Base-by-base conservation (phyloP, 1,284 basidiomycete species). In the Agroathelia rolfsii region DNA sequence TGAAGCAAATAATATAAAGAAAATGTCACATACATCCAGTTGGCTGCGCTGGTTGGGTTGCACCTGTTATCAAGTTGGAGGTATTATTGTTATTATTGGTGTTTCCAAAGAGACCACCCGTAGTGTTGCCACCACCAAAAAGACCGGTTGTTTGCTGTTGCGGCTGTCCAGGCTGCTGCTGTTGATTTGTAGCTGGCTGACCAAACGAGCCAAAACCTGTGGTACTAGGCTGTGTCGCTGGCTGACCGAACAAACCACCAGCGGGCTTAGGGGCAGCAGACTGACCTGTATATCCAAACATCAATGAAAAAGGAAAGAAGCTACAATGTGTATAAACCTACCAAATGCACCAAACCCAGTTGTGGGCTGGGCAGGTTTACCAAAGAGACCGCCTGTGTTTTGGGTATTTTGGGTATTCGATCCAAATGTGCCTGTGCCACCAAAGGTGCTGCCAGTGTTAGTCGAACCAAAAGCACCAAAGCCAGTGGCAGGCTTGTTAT, bases 231-330 rank as follows among this genome's bases (percentile, higher is more conserved):
- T 62, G 60, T 25, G 29, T 34, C 14, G 43, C 37, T 7, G 56
- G 39, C 23, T 54, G 55, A 22, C 59, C 51, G 36, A 71, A 67
- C 29, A 62, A 46, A 30, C 48, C 41, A 2, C 28, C 28, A 10
- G 56, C 53, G n/a, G 69, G 56, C 35, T 72, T 73, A 15, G 56
- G 42, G n/a, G 58, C 50, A 31, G 53, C n/a, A n/a, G n/a, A n/a
- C n/a, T n/a, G n/a, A n/a, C n/a, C n/a, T n/a, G n/a, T n/a, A n/a
- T n/a, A n/a, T n/a, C n/a, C n/a, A n/a, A n/a, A n/a, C n/a, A n/a
- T n/a, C n/a, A n/a, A n/a, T n/a, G n/a, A n/a, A n/a, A n/a, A n/a
- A n/a, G n/a, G n/a, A n/a, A n/a, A n/a, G n/a, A 30, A n/a, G 12
- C 7, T 18, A 34, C 17, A 6, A 28, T 7, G 20, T 11, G 16